These are phyloP conservation scores for Rhodotorula kratochvilovae DNA, from an alignment of 768 basidiomycete species.

Conservation along the genomic window DNA sequence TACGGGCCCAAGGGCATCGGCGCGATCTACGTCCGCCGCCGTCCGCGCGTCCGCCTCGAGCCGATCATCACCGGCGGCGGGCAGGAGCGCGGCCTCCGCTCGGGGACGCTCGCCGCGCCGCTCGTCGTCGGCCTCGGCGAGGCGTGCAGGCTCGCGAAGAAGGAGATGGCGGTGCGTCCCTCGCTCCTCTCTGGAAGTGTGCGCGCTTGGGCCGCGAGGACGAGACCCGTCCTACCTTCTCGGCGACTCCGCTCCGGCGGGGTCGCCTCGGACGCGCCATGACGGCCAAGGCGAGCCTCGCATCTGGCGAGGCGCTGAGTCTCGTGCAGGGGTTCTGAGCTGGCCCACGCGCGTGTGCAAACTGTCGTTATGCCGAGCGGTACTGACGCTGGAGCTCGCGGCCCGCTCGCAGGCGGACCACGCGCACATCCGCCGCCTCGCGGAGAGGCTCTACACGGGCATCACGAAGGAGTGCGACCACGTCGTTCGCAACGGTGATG, in stretches of 20 bases:
- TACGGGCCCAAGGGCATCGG: conserved; percentile 98
- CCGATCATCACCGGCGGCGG: conserved; percentile 94
- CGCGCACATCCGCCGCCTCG: conserved; percentile 64
- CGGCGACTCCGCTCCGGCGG: not conserved
- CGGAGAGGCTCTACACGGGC: conserved; percentile 71
- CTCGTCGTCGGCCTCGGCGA: conserved; percentile 90
- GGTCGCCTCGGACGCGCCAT: not conserved
- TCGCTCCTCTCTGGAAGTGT: conserved; percentile 20
- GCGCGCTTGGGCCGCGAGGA: conserved; percentile 14
- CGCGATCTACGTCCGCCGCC: conserved; percentile 83
- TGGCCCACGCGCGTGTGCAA: not conserved
- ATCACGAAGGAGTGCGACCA: conserved; percentile 81
- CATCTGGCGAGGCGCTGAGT: conserved; percentile 53
- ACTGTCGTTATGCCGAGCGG: not conserved
- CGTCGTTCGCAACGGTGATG: conserved; percentile 90
- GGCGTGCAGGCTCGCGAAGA: conserved; percentile 82
- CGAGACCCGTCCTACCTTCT: not conserved
- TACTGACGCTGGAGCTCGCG: not conserved
- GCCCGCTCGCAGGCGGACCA: conserved; percentile 67
- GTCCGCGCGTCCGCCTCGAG: conserved; percentile 88
- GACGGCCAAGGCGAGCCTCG: conserved; percentile 22
- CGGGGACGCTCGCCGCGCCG: conserved; percentile 85
- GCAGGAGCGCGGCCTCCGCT: conserved; percentile 89
- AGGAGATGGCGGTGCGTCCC: conserved; percentile 82
- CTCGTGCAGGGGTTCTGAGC: conserved; percentile 89